Conservation (phyloP, 306 rosid species). For the Psophocarpus tetragonolobus region DNA sequence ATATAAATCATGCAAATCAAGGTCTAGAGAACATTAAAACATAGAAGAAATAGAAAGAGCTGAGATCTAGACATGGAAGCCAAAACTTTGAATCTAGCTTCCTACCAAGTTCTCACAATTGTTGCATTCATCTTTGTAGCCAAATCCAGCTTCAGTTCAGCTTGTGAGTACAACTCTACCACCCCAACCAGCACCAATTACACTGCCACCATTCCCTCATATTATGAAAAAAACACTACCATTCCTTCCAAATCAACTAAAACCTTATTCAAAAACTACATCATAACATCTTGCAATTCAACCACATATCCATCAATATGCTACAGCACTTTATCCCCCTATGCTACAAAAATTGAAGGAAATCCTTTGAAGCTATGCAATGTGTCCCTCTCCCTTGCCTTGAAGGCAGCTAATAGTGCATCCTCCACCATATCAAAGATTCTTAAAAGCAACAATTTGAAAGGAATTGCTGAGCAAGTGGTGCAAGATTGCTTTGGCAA, state of each 20-base stretch:
- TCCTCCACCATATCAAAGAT: conserved; percentile 32
- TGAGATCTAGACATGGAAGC: conserved; percentile 28
- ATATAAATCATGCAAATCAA: conserved; percentile 21
- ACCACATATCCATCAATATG: conserved; percentile 53
- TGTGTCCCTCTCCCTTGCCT: conserved; percentile 43
- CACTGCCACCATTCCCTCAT: background rate
- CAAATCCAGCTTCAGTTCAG: background rate
- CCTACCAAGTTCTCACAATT: conserved; percentile 8
- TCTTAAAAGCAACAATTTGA: background rate
- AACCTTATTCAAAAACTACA: conserved; percentile 21
- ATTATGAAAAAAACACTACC: background rate
- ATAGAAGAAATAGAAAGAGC: background rate
- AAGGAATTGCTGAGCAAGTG: conserved; percentile 11
- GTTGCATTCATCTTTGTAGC: conserved; percentile 18
- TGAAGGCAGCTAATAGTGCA: conserved; percentile 31
- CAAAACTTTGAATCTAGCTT: conserved; percentile 2
- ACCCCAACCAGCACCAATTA: background rate
- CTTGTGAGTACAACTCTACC: background rate
- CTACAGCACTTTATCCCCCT: conserved; percentile 41
- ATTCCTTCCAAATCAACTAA: background rate
- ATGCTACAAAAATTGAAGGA: conserved; percentile 47
- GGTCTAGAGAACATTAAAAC: background rate
- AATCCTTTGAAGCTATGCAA: conserved; percentile 48
- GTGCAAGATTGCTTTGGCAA: conserved; percentile 51
- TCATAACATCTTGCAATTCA: conserved; percentile 45